Conservation (phyloP, 805 yeast species). For the Saccharomycopsis amapae region DNA sequence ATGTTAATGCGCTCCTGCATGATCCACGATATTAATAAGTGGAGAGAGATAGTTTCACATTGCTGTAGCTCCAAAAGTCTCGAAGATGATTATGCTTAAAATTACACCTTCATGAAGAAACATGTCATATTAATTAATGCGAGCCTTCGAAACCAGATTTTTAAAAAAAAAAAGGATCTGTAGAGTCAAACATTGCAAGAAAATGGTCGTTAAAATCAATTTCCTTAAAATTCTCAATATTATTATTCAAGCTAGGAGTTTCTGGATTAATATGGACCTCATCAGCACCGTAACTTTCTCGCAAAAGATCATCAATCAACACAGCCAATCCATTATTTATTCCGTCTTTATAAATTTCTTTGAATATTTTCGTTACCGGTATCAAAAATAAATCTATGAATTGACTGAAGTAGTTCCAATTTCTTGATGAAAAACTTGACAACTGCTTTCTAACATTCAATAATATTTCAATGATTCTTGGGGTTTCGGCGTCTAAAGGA, state of each 20-base stretch:
- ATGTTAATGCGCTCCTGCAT: too few species aligned
- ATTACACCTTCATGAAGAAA: too few species aligned
- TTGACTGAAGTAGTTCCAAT: slow-evolving; percentile 3
- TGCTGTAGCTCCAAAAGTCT: too few species aligned
- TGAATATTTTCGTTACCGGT: slow-evolving; percentile 5
- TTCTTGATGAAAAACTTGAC: slow-evolving; percentile 1
- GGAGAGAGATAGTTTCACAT: too few species aligned
- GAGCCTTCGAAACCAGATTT: slow-evolving; percentile 2
- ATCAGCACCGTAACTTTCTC: not conserved
- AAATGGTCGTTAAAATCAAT: not conserved
- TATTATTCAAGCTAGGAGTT: slow-evolving; percentile 1
- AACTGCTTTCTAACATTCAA: slow-evolving; percentile 3
- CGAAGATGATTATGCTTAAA: too few species aligned
- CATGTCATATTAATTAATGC: slow-evolving; percentile 16
- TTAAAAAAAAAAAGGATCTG: slow-evolving; percentile 1
- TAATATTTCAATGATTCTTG: slow-evolving; percentile 1
- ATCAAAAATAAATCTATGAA: slow-evolving; percentile 4
- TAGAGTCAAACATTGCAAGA: not conserved
- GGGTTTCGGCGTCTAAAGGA: slow-evolving; percentile 1
- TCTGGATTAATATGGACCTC: slow-evolving; percentile 1
- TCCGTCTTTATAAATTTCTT: slow-evolving; percentile 2
- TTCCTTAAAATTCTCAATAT: slow-evolving; percentile 3
- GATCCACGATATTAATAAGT: too few species aligned
- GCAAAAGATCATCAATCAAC: slow-evolving; percentile 4
- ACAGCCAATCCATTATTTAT: slow-evolving; percentile 1